Conservation (phyloP, 2,329 filamentous ascomycete genomes). For the Sclerotinia minor region DNA sequence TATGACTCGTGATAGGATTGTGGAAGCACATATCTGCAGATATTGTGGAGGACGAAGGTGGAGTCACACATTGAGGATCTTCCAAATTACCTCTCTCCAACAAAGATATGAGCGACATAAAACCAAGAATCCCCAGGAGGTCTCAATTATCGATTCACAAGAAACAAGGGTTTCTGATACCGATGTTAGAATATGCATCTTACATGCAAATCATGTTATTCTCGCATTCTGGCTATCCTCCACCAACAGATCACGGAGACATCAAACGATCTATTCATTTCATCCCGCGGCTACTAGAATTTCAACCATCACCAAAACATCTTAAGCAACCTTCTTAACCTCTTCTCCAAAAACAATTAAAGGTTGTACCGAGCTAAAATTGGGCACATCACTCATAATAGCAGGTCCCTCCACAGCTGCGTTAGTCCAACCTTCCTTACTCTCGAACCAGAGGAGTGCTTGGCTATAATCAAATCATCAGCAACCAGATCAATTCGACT, state of each 20-base stretch:
- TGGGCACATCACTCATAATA: constrained; percentile 3
- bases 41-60: neutral
- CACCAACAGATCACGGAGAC: neutral
- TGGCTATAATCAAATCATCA: neutral
- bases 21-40: neutral
- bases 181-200: neutral
- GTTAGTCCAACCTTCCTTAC: neutral
- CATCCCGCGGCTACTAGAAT: neutral
- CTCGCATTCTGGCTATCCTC: neutral
- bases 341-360: constrained; percentile 4
- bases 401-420: neutral
- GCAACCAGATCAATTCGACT: neutral
- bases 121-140: neutral
- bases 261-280: neutral
- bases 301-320: neutral
- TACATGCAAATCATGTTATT: neutral
- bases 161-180: neutral
- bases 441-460: constrained; percentile 11
- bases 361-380: constrained; percentile 16
- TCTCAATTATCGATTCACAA: neutral
- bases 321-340: neutral
- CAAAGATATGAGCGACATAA: neutral
- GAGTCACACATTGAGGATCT: neutral
- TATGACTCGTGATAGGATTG: too few relatives aligned
- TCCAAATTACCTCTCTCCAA: neutral